Evolutionary conservation across 2,329 filamentous ascomycete genomes (phyloP).

Genomic region (Westerdykella sp.): DNA sequence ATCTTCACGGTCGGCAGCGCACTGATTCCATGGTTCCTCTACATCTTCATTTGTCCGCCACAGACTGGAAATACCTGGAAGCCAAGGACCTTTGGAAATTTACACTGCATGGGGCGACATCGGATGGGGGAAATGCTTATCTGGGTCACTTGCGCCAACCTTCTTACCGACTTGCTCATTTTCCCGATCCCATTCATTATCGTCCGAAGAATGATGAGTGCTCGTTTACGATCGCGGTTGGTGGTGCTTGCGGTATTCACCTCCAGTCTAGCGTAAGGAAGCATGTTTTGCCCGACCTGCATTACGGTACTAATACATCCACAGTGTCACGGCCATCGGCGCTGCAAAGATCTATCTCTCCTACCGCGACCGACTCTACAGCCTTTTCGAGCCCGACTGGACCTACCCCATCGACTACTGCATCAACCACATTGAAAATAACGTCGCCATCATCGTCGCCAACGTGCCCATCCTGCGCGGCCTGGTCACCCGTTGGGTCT

Average conservation of each 20-base stretch:
- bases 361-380: constrained; percentile 37
- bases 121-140: constrained; percentile 35
- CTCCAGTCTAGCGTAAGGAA: constrained; percentile 34
- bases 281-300: not conserved
- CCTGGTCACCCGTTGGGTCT: constrained; percentile 38
- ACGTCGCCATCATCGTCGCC: constrained; percentile 38
- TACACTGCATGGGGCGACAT: constrained; percentile 35
- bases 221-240: constrained; percentile 32
- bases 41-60: constrained; percentile 38
- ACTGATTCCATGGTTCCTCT: constrained; percentile 33
- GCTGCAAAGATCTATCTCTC: constrained; percentile 38
- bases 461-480: constrained; percentile 39
- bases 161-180: constrained; percentile 37
- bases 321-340: constrained; percentile 35
- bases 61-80: constrained; percentile 37
- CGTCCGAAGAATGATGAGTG: constrained; percentile 37
- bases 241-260: constrained; percentile 38
- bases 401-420: constrained; percentile 39
- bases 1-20: constrained; percentile 32
- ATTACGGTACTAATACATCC: constrained; percentile 6
- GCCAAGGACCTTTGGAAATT: constrained; percentile 33
- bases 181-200: constrained; percentile 39
- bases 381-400: constrained; percentile 34
- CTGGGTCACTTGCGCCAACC: constrained; percentile 38
- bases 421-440: constrained; percentile 39